Percentiles rank a stretch among this genome's conserved stretches.
These are phyloP conservation scores for Globisporangium carolinianum DNA, from an alignment of 352 stramenopile genomes.

Conservation along the genomic window DNA sequence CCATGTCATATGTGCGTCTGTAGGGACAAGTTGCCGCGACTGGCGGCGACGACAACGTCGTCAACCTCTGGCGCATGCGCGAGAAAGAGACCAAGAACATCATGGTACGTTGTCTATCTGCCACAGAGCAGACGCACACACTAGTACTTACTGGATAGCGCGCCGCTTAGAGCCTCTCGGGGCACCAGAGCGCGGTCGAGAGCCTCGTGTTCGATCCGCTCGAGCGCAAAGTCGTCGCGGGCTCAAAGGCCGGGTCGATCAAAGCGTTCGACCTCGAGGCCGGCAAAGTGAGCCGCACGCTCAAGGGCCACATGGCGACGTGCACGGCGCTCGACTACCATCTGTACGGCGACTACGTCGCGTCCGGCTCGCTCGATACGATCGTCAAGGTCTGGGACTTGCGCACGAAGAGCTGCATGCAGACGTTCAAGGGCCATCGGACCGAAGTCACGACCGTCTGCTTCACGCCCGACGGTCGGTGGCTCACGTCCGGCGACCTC, in stretches of 20 bases:
- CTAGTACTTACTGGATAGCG: not conserved
- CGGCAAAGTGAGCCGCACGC: constrained; percentile 66
- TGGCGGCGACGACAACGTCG: constrained; percentile 69
- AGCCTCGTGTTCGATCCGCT: constrained; percentile 76
- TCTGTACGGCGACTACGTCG: constrained; percentile 82
- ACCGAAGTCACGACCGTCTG: constrained; percentile 69
- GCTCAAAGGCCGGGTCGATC: constrained; percentile 75
- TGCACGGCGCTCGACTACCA: constrained; percentile 80
- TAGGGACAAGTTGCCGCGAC: constrained; percentile 77
- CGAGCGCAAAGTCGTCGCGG: constrained; percentile 70
- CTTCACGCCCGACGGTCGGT: constrained; percentile 77
- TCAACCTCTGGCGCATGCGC: constrained; percentile 83
- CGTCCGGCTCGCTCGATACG: constrained; percentile 73
- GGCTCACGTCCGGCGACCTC: constrained; percentile 69
- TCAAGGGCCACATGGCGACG: constrained; percentile 83
- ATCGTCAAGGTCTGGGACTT: constrained; percentile 86
- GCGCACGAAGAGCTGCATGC: constrained; percentile 81
- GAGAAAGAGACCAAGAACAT: constrained; percentile 87
- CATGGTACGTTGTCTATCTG: constrained; percentile 31
- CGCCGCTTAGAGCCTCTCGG: constrained; percentile 49
- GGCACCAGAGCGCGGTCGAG: constrained; percentile 70
- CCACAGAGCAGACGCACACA: not conserved
- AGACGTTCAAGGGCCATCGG: constrained; percentile 79
- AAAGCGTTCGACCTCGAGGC: constrained; percentile 81
- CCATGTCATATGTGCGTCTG: not conserved